Base-by-base conservation (phyloP, 2,329 filamentous ascomycete species). In the Colletotrichum tabaci region DNA sequence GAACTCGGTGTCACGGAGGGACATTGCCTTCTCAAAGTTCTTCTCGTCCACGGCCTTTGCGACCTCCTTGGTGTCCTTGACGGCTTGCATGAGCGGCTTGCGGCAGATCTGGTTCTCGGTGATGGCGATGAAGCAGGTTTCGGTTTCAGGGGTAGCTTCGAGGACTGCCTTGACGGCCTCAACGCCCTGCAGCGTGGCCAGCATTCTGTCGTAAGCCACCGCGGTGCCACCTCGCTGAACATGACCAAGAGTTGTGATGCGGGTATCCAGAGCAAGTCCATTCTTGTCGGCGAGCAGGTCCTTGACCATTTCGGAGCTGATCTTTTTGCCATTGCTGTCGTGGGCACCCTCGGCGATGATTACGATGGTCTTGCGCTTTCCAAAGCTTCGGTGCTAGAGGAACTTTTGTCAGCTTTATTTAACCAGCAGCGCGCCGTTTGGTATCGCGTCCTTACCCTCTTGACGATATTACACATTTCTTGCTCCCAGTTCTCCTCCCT, bases 61-160 rank as follows among this genome's bases (percentile, higher is more conserved):
- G 0, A 98, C 94, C 66, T 93, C 89, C 81, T 98, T 92, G 38
- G 96, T 99, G 78, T 95, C 90, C 57, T 89, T 85, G 13, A 99
- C 96, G 1, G 96, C 95, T 79, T 97, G 90, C 86, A 98, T 93
- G 35, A 99, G 86, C 23, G 95, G 93, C 77, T 95, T 95, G 66
- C 95, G 91, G 74, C 95, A 91, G 79, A 99, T 98, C 85, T 99
- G 97, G 88, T 98, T 98, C 86, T 99, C 96, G 74, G 92, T 95
- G 76, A 99, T 95, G 76, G 95, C 95, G 79, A 99, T 98, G 79
- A 99, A 95, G 69, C 95, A 96, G 60, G 95, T 98, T 66, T 94
- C 94, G 0, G 94, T 96, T 53, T 96, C 93, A 12, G 96, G 95
- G 0, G 91, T 97, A 61, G 94, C 94, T 75, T 97, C 94, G 38